Base-by-base conservation (phyloP, 2,329 filamentous ascomycete species). In the Orbilia oligospora region DNA sequence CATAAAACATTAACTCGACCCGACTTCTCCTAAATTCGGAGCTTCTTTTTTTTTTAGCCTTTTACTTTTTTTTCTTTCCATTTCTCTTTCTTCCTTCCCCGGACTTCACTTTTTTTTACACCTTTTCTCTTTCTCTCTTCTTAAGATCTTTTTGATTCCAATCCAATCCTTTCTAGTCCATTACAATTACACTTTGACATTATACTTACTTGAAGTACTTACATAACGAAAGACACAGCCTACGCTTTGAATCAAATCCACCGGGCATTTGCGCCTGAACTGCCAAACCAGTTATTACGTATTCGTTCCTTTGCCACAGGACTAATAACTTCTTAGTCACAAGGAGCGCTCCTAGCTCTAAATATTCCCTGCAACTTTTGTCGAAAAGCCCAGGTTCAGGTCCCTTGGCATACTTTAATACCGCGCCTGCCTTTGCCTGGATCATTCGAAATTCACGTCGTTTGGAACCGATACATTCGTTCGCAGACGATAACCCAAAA, bases 331-430 rank as follows among this genome's bases (percentile, higher is more conserved):
- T 36, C 48, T 24, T 56, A 51, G 69, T 70, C 49, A 73, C 79
- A 33, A 69, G 56, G 79, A 46, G 68, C 71, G 56, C 73, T 77
- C 53, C 20, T 61, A 61, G 36, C 20, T 61, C 48, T 61, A 61
- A 61, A 61, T 38, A 68, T 68, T 48, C 63, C 80, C 69, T 67
- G 80, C 48, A 71, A 65, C 24, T 80, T 80, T 66, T 73, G 27
- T 66, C 8, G 36, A 1, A 61, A 20, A 27, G 27, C 14, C 48
- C 49, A 38, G 67, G 56, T 63, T 71, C 72, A 65, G 56, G 56
- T 63, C 46, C 48, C 71, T 72, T 77, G 65, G 71, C 65, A 65
- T 58, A 20, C 55, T 71, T 48, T 38, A 53, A 44, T 63, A 49
- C 64, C 73, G 67, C 73, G 73, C 38, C 51, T 14, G 55, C 10